These are phyloP conservation scores for Gossypium arboreum DNA, from an alignment of 345 rosid genomes.

Conservation along the genomic window DNA sequence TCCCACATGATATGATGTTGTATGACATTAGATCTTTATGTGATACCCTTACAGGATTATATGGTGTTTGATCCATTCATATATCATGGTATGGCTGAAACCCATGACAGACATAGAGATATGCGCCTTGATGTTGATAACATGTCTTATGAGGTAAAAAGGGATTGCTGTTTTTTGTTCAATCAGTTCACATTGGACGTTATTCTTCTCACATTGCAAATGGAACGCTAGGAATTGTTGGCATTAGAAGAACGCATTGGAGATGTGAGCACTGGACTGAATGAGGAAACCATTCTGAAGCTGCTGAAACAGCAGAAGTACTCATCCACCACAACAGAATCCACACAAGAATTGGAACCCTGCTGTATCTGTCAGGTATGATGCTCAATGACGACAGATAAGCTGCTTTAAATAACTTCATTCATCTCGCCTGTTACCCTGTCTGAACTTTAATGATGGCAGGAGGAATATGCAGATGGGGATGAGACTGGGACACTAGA, in stretches of 20 bases:
- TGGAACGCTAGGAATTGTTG: slow-evolving; percentile 62
- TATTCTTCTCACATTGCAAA: slow-evolving; percentile 1
- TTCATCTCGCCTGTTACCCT: neutral
- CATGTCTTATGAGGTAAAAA: slow-evolving; percentile 91
- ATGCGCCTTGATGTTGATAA: slow-evolving; percentile 96
- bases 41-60: slow-evolving; percentile 56
- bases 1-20: neutral
- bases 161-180: neutral
- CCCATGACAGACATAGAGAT: slow-evolving; percentile 84
- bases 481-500: slow-evolving; percentile 71
- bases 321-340: slow-evolving; percentile 22
- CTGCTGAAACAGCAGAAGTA: slow-evolving; percentile 48
- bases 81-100: slow-evolving; percentile 62
- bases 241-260: slow-evolving; percentile 91
- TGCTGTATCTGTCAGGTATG: slow-evolving; percentile 89
- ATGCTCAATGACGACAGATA: neutral
- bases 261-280: slow-evolving; percentile 80
- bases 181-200: neutral
- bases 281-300: slow-evolving; percentile 58
- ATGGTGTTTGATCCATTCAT: slow-evolving; percentile 73
- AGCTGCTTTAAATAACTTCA: neutral
- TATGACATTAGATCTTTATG: slow-evolving; percentile 14
- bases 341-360: slow-evolving; percentile 54
- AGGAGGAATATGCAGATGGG: slow-evolving; percentile 78
- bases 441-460: slow-evolving; percentile 16